Evolutionary conservation across 768 basidiomycete species (phyloP).

Genomic region (Amanita molliuscula): DNA sequence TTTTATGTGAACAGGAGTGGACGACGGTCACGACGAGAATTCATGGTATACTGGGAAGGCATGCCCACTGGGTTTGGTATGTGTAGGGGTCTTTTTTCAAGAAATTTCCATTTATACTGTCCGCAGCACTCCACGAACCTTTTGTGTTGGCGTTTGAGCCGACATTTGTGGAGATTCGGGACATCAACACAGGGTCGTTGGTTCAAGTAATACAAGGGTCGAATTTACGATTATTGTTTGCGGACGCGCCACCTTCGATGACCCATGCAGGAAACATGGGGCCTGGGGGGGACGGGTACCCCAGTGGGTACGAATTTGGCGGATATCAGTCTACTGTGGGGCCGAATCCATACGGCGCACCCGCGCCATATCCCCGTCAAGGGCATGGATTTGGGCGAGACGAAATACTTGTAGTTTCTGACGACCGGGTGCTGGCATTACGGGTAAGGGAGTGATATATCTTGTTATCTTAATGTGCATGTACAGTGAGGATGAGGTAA

Average conservation of each 20-base stretch:
- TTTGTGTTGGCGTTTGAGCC: conserved; percentile 96
- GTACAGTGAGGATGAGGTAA: background rate
- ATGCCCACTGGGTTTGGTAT: conserved; percentile 87
- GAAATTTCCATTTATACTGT: conserved; percentile 1
- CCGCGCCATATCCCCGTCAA: conserved; percentile 17
- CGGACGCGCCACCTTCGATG: conserved; percentile 84
- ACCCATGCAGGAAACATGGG: conserved; percentile 39
- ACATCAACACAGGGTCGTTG: conserved; percentile 86
- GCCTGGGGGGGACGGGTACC: conserved; percentile 10
- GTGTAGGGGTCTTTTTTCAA: conserved; percentile 16
- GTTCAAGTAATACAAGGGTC: conserved; percentile 94
- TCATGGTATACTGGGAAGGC: conserved; percentile 98
- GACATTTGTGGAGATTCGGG: conserved; percentile 91
- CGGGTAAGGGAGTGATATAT: conserved; percentile 24
- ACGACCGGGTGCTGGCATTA: conserved; percentile 73
- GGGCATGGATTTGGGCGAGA: conserved; percentile 51
- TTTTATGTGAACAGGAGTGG: conserved; percentile 99
- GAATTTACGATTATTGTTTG: conserved; percentile 83
- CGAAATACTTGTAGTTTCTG: conserved; percentile 85
- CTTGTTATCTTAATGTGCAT: conserved; percentile 1
- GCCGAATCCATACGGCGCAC: conserved; percentile 16
- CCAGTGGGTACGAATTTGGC: conserved; percentile 2
- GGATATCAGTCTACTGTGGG: conserved; percentile 1
- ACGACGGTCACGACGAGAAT: conserved; percentile 79
- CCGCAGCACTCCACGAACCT: conserved; percentile 84